These are phyloP conservation scores for Flaveria ramosissima DNA, from an alignment of 129 eudicot species.

Conservation along the genomic window DNA sequence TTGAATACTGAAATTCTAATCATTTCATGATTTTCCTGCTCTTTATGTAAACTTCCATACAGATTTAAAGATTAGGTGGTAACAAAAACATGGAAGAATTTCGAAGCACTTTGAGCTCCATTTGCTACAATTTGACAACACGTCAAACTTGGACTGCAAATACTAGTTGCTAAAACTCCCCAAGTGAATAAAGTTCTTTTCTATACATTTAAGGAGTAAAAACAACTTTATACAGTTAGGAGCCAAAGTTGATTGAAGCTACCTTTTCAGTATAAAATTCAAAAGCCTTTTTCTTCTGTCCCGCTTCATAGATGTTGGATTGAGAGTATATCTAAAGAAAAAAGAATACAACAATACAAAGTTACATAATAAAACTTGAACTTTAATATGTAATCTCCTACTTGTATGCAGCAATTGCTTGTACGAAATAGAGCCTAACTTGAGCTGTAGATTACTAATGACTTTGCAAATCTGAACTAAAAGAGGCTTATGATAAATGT, in stretches of 20 bases:
- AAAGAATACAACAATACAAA: not conserved
- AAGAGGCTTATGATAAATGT: no score
- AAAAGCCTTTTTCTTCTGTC: constrained; percentile 72
- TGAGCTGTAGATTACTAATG: not conserved
- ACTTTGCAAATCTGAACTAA: not conserved
- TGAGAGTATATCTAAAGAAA: constrained; percentile 65
- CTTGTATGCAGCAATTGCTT: constrained; percentile 11
- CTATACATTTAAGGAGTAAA: not conserved
- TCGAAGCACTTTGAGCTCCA: constrained; percentile 16
- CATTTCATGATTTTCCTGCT: not conserved
- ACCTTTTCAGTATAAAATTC: constrained; percentile 80
- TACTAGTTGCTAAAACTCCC: constrained; percentile 12
- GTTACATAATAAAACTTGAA: constrained; percentile 8
- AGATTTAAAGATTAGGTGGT: not conserved
- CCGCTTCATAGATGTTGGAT: constrained; percentile 86
- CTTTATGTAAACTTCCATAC: constrained; percentile 8
- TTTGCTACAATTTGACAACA: not conserved
- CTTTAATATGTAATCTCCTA: not conserved
- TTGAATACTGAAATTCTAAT: not conserved
- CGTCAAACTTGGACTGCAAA: not conserved
- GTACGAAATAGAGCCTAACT: constrained; percentile 13
- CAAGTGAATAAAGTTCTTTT: not conserved
- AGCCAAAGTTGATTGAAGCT: constrained; percentile 9
- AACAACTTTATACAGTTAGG: not conserved
- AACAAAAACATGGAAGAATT: not conserved